phyloP scores from a whole-genome alignment of 306 rosid species.

The Sesbania bispinosa region DNA sequence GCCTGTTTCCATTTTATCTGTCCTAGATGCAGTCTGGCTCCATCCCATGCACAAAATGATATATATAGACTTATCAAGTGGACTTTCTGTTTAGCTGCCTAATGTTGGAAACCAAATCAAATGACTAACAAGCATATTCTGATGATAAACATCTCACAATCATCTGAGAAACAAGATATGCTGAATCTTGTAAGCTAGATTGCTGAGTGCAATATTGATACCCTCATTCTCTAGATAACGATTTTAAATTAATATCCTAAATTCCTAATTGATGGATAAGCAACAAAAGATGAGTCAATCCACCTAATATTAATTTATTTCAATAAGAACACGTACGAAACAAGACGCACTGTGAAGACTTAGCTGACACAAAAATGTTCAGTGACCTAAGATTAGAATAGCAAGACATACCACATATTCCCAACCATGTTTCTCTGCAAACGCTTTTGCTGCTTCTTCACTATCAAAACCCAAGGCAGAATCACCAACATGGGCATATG shows the following conservation, averaged over 20 bases:
- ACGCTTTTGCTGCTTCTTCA: conserved; percentile 78
- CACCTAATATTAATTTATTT: background rate
- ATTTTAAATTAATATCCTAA: background rate
- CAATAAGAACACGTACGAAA: background rate
- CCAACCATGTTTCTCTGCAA: conserved; percentile 96
- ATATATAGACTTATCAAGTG: background rate
- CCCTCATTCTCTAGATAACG: background rate
- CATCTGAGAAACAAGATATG: conserved; percentile 18
- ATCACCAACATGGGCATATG: conserved; percentile 91
- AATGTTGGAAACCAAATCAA: conserved; percentile 13
- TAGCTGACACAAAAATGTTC: background rate
- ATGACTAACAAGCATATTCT: background rate
- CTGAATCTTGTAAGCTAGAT: background rate
- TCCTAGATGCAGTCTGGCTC: background rate
- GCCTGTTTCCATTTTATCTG: background rate
- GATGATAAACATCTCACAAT: background rate
- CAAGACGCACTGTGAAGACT: conserved; percentile 15
- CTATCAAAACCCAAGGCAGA: conserved; percentile 79
- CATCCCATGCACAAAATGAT: background rate
- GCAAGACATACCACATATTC: conserved; percentile 67
- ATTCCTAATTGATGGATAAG: background rate
- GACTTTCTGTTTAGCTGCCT: background rate
- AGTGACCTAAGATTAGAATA: background rate
- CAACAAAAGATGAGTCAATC: background rate
- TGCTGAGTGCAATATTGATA: background rate